Percentiles rank a stretch among this genome's conserved stretches.
These are phyloP conservation scores for Cordia subcordata DNA, from an alignment of 257 asterid species.

Conservation along the genomic window DNA sequence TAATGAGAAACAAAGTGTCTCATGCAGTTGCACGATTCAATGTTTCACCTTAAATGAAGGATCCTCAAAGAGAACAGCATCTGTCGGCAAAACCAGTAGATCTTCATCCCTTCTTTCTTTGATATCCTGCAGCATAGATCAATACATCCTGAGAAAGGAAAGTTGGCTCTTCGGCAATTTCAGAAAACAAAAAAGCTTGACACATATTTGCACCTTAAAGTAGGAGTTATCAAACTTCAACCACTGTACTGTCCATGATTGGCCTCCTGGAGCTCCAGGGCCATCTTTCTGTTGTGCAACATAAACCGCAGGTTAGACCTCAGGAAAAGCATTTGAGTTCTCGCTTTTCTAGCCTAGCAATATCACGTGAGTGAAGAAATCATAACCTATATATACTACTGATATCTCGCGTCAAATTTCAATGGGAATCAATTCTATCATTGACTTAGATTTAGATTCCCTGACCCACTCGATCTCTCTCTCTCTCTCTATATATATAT, in stretches of 20 bases:
- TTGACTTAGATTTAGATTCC: too few species aligned
- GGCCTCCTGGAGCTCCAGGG: slow-evolving; percentile 98
- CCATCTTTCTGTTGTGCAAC: slow-evolving; percentile 81
- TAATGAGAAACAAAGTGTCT: not conserved
- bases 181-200: slow-evolving; percentile 8
- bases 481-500: too few species aligned
- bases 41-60: slow-evolving; percentile 82
- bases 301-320: not conserved
- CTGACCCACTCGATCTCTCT: too few species aligned
- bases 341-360: too few species aligned
- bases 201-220: slow-evolving; percentile 55
- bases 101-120: slow-evolving; percentile 82
- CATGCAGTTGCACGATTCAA: not conserved
- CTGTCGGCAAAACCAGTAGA: slow-evolving; percentile 91
- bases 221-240: slow-evolving; percentile 91
- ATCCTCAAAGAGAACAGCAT: slow-evolving; percentile 90
- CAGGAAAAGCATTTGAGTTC: too few species aligned
- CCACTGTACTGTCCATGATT: slow-evolving; percentile 97
- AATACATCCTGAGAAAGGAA: slow-evolving; percentile 15
- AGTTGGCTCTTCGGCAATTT: not conserved
- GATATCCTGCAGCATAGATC: slow-evolving; percentile 53
- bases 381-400: too few species aligned
- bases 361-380: too few species aligned
- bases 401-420: too few species aligned
- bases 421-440: too few species aligned